Evolutionary conservation across 1,139 yeast genomes (phyloP).

Genomic region (Magnusiomyces fungicola): DNA sequence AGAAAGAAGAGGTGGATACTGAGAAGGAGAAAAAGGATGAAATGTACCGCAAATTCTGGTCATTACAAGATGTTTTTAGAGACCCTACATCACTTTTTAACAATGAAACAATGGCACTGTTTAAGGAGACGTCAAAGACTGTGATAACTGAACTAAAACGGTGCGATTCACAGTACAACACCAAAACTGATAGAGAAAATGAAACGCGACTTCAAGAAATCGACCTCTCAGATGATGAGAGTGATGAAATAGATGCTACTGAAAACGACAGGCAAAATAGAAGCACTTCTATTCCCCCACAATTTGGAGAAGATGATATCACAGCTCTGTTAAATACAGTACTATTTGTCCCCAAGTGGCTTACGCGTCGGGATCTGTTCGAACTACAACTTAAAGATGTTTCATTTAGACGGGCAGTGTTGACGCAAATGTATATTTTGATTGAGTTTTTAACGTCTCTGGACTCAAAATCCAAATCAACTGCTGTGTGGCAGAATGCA

Average conservation of each 20-base stretch:
- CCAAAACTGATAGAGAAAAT: slow-evolving; percentile 14
- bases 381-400: slow-evolving; percentile 32
- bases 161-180: slow-evolving; percentile 11
- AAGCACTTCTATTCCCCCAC: background rate
- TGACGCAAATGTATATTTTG: slow-evolving; percentile 29
- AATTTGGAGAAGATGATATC: background rate
- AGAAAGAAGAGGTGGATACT: background rate
- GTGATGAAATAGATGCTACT: background rate
- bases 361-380: slow-evolving; percentile 31
- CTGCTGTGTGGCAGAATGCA: slow-evolving; percentile 18
- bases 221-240: slow-evolving; percentile 12
- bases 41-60: slow-evolving; percentile 26
- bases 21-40: slow-evolving; percentile 5
- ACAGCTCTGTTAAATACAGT: slow-evolving; percentile 1
- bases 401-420: slow-evolving; percentile 30
- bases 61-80: slow-evolving; percentile 25
- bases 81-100: slow-evolving; percentile 24
- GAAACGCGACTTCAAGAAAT: slow-evolving; percentile 11
- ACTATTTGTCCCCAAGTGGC: slow-evolving; percentile 33
- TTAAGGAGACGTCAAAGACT: slow-evolving; percentile 18
- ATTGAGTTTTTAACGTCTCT: slow-evolving; percentile 28
- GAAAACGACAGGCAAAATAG: background rate
- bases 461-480: slow-evolving; percentile 15
- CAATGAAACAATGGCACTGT: slow-evolving; percentile 15
- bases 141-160: slow-evolving; percentile 16